Conservation (phyloP, 129 eudicot species). For the Saposhnikovia divaricata region DNA sequence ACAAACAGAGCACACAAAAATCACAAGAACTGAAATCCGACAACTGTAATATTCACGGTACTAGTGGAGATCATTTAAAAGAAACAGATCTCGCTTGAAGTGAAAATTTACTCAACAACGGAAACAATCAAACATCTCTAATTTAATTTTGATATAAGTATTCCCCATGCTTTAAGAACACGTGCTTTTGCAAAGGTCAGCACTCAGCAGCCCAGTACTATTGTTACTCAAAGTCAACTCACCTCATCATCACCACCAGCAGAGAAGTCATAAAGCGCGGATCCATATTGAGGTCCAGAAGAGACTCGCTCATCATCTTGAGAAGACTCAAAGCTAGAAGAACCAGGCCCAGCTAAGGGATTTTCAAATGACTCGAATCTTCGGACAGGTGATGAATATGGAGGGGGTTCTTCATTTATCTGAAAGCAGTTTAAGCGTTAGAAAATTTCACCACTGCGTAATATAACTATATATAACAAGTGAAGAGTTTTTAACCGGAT, state of each 20-base stretch:
- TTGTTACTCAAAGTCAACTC: background rate
- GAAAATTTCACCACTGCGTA: background rate
- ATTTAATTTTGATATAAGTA: background rate
- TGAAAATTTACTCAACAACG: background rate
- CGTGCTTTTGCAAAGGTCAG: background rate
- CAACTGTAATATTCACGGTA: background rate
- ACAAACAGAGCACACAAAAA: background rate
- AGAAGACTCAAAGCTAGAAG: slow-evolving; percentile 62
- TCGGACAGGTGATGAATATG: slow-evolving; percentile 74
- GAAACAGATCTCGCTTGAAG: background rate
- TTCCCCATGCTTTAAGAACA: background rate
- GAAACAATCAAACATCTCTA: background rate
- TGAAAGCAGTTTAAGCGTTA: slow-evolving; percentile 23
- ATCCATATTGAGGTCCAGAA: slow-evolving; percentile 57
- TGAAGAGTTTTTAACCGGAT: slow-evolving; percentile 43
- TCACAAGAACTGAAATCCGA: background rate
- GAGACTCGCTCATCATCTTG: slow-evolving; percentile 65
- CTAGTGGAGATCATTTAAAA: background rate
- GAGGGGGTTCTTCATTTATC: slow-evolving; percentile 93
- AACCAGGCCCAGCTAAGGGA: slow-evolving; percentile 74
- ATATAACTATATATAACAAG: slow-evolving; percentile 2
- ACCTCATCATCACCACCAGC: slow-evolving; percentile 99
- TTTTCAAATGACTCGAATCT: slow-evolving; percentile 86
- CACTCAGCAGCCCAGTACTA: background rate
- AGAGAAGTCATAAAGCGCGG: slow-evolving; percentile 94